Conservation (phyloP, 2,329 filamentous ascomycete genomes). For the Ciborinia camelliae region DNA sequence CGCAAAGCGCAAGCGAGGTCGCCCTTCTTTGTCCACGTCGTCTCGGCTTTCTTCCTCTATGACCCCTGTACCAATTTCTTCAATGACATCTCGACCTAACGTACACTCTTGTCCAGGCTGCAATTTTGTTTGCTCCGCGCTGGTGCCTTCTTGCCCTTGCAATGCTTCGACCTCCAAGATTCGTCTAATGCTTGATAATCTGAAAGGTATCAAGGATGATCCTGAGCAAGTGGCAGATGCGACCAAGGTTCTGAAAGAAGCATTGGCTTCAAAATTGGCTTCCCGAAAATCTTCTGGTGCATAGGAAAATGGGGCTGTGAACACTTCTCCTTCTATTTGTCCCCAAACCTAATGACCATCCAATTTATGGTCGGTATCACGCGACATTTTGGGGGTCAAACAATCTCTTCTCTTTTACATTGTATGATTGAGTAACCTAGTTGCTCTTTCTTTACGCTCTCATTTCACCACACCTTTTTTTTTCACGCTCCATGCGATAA, state of each 20-base stretch:
- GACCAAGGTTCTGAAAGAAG: neutral
- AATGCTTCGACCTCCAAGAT: neutral
- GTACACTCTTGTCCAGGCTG: neutral
- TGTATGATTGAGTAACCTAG: neutral
- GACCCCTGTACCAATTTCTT: neutral
- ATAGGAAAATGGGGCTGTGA: neutral
- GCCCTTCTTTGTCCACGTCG: neutral
- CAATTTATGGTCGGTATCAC: neutral
- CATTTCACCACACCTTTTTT: neutral
- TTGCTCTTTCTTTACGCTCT: neutral
- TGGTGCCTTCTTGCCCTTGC: neutral
- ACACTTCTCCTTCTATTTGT: neutral
- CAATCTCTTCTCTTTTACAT: neutral
- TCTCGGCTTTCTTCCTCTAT: neutral
- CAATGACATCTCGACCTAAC: neutral
- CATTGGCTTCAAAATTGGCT: neutral
- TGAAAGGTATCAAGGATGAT: conserved; percentile 2
- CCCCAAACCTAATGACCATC: neutral
- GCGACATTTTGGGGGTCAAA: neutral
- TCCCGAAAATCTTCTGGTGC: neutral
- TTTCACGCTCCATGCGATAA: neutral
- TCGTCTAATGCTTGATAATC: conserved; percentile 8
- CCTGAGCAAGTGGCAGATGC: neutral
- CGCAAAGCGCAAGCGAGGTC: conserved; percentile 5
- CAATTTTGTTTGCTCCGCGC: neutral